These are phyloP conservation scores for Fusarium acutatum DNA, from an alignment of 2,329 filamentous ascomycete genomes.

Conservation along the genomic window DNA sequence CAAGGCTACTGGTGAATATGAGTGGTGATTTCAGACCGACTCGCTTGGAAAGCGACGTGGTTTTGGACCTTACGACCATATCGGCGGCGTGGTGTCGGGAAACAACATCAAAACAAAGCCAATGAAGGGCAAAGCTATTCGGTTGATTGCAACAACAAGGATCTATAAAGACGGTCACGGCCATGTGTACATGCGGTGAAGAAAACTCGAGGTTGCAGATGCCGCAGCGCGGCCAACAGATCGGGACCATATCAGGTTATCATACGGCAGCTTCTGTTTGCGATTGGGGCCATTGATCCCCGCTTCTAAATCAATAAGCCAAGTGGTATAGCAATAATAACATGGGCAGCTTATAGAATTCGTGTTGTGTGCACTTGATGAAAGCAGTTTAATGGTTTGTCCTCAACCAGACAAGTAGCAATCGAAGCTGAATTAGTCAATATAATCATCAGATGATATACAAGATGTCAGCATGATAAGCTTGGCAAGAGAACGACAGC, in stretches of 20 bases:
- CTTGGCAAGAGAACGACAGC: neutral
- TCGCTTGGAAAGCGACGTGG: neutral
- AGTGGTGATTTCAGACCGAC: slow-evolving; percentile 72
- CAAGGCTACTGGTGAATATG: slow-evolving; percentile 96
- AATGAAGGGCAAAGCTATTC: neutral
- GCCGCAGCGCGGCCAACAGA: slow-evolving; percentile 37
- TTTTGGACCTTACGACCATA: slow-evolving; percentile 7
- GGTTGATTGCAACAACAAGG: slow-evolving; percentile 1
- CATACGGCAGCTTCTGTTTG: slow-evolving; percentile 9
- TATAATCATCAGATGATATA: neutral
- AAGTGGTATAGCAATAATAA: slow-evolving; percentile 20
- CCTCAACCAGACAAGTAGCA: neutral
- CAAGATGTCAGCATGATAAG: neutral
- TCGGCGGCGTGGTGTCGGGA: neutral
- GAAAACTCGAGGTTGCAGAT: slow-evolving; percentile 15
- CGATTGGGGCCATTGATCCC: neutral
- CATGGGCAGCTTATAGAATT: neutral
- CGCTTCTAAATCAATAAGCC: slow-evolving; percentile 12
- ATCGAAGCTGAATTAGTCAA: neutral
- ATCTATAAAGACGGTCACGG: slow-evolving; percentile 8
- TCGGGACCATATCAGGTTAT: slow-evolving; percentile 27
- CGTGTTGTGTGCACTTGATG: neutral
- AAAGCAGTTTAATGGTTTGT: neutral
- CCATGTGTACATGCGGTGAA: slow-evolving; percentile 18
- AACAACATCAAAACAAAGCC: slow-evolving; percentile 25